Evolutionary conservation across 768 basidiomycete species (phyloP).

Genomic region (Macrolepiota albuminosa): DNA sequence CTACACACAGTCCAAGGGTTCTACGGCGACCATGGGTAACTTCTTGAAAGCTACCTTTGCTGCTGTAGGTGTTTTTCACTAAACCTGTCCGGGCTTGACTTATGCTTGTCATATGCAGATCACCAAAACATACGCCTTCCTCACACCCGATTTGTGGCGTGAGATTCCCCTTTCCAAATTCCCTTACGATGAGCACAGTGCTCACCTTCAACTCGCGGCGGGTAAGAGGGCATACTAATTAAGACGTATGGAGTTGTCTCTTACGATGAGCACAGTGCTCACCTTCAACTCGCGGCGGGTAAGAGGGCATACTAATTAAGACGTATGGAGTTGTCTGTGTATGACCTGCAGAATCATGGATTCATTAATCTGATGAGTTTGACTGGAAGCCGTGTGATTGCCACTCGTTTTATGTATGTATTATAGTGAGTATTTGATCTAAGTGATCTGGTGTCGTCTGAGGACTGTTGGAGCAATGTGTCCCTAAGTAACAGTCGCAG

Average conservation of each 20-base stretch:
- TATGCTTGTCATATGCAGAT: conserved; percentile 44
- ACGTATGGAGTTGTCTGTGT: conserved; percentile 9
- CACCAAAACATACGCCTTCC: conserved; percentile 97
- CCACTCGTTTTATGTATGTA: not conserved
- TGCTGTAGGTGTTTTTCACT: conserved; percentile 49
- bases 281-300: conserved; percentile 77
- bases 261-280: conserved; percentile 93
- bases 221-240: conserved; percentile 70
- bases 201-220: conserved; percentile 80
- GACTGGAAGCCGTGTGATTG: conserved; percentile 1
- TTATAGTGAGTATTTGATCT: not conserved
- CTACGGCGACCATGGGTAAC: conserved; percentile 98
- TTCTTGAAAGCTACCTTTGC: conserved; percentile 97
- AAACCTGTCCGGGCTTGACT: conserved; percentile 1
- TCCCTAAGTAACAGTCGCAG: not conserved
- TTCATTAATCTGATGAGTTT: conserved; percentile 5
- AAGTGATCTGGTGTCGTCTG: not conserved
- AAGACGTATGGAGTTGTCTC: conserved; percentile 22
- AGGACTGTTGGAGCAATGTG: not conserved
- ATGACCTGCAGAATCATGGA: conserved; percentile 3
- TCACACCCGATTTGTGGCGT: conserved; percentile 97
- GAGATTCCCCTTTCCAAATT: conserved; percentile 87
- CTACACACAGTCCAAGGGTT: conserved; percentile 98
- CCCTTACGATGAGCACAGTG: conserved; percentile 94
- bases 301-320: conserved; percentile 63